Evolutionary conservation across 345 rosid genomes (phyloP).

Genomic region (Gossypium arboreum): DNA sequence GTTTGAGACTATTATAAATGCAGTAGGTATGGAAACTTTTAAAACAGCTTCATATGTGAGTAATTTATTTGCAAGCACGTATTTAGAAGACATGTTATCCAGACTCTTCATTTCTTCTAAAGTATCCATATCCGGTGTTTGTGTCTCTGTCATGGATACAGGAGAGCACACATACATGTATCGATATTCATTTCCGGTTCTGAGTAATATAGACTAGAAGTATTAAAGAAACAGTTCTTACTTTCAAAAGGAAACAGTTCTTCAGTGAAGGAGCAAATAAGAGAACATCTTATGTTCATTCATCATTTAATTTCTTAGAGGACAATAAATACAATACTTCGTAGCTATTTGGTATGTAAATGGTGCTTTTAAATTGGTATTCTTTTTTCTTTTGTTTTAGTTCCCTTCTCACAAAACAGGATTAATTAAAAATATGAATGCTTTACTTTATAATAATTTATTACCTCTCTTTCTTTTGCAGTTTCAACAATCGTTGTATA

Average conservation of each 20-base stretch:
- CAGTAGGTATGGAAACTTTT: neutral
- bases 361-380: neutral
- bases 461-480: slow-evolving; percentile 29
- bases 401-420: neutral
- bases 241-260: neutral
- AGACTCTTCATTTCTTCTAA: neutral
- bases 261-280: slow-evolving; percentile 3
- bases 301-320: neutral
- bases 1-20: neutral
- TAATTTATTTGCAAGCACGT: neutral
- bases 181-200: neutral
- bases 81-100: neutral
- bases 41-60: neutral
- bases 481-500: slow-evolving; percentile 8
- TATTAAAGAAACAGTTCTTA: neutral
- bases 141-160: too few relatives aligned
- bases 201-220: neutral
- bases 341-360: neutral
- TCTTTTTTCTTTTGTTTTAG: neutral
- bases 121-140: neutral
- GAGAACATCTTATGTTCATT: neutral
- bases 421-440: neutral
- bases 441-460: neutral
- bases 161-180: neutral
- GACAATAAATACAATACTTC: neutral